phyloP scores from a whole-genome alignment of 2,329 filamentous ascomycete species.

The Stromatinia cepivora region DNA sequence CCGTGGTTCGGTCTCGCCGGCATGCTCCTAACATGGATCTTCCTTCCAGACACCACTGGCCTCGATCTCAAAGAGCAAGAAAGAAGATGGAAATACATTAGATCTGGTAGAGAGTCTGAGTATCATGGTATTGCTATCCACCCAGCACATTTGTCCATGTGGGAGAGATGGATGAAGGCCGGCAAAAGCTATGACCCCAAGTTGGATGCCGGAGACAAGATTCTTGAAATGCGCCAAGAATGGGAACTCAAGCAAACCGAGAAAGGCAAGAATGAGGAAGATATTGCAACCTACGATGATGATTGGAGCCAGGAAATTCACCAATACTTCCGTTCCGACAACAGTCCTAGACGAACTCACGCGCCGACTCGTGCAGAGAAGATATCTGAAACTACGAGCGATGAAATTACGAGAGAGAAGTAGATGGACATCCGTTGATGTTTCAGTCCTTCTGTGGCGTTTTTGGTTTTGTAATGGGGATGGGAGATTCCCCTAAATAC shows the following conservation, averaged over 20 bases:
- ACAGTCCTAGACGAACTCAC: slow-evolving; percentile 10
- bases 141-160: slow-evolving; percentile 81
- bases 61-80: slow-evolving; percentile 97
- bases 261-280: slow-evolving; percentile 34
- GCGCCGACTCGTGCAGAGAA: background rate
- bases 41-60: slow-evolving; percentile 94
- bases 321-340: slow-evolving; percentile 30
- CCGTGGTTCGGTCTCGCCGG: slow-evolving; percentile 93
- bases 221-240: slow-evolving; percentile 73
- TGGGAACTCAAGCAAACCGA: slow-evolving; percentile 58
- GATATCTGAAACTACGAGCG: slow-evolving; percentile 6
- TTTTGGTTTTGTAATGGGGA: background rate
- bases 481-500: background rate
- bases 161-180: slow-evolving; percentile 78
- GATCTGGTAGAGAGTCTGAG: slow-evolving; percentile 71
- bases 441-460: background rate
- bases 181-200: slow-evolving; percentile 83
- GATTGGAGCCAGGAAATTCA: slow-evolving; percentile 35
- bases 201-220: slow-evolving; percentile 78
- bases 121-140: slow-evolving; percentile 95
- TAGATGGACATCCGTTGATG: background rate
- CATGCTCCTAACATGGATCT: slow-evolving; percentile 78
- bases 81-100: slow-evolving; percentile 86
- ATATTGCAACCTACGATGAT: slow-evolving; percentile 26
- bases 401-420: slow-evolving; percentile 18